Evolutionary conservation across 176 grass and related monocot genomes (phyloP), one percentile per base, ranked within the genome.

Genomic region (Carex scoparia): DNA sequence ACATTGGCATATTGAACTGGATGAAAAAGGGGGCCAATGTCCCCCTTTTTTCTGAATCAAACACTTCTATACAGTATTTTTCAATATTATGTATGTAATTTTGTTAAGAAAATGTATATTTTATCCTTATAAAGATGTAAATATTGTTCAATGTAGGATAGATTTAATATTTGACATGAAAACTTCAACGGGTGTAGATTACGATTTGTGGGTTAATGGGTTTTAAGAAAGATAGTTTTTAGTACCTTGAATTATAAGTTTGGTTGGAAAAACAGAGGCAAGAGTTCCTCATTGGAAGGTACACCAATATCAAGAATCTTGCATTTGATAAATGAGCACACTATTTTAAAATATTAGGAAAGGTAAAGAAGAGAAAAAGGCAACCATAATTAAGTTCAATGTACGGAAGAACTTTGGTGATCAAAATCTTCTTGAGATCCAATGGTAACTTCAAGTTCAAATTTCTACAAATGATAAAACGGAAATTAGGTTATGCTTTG

Each of bases 261-360:
- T 85, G 66, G 70, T 85, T 77, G 66, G 56, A 61, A 79, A 77
- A 85, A 54, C 79, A 61, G 35, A 53, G 70, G 68, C 78, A 31
- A 30, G 70, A 85, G 53, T 72, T 65, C 70, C 84, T 77, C 55
- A 44, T 79, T 85, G 70, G 49, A 85, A 79, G 84, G 84, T 85
- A 64, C 84, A 85, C 84, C 84, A 76, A 77, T 16, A 85, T 33
- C 51, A 30, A 79, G 84, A 78, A 76, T 85, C 84, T 65, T 51
- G 40, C 32, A 51, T 76, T 85, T 48, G 54, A 76, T 76, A 65
- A 65, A 85, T 85, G 11, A 63, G 84, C 70, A 59, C 18, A 28
- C 13, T 68, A 55, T 67, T 0, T 16, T 51, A 83, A 66, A 48
- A 46, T 83, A 83, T 67, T 54, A 7, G 23, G 61, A 83, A 40